A percentile compares a stretch with the other conserved stretches of the same genome.
phyloP scores from a whole-genome alignment of 2,329 filamentous ascomycete genomes.

The Rhinocladiella similis region DNA sequence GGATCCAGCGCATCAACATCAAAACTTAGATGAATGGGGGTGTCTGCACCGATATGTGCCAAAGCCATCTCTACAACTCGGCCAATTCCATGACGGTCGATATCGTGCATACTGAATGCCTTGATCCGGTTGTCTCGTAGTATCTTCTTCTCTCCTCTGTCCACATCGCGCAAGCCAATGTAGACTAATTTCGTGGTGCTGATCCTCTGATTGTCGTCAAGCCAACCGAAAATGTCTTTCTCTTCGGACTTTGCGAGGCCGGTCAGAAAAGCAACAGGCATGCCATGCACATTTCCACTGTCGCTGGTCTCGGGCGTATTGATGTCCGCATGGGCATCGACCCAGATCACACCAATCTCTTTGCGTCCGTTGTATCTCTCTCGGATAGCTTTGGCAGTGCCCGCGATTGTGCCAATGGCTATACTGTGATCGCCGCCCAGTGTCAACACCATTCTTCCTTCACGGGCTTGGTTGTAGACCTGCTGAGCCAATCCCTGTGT shows the following conservation, averaged over 20 bases:
- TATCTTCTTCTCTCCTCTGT: constrained; percentile 90
- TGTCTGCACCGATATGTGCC: constrained; percentile 89
- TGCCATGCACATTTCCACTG: constrained; percentile 94
- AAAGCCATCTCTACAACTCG: constrained; percentile 98
- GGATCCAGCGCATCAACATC: constrained; percentile 96
- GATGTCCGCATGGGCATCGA: constrained; percentile 97
- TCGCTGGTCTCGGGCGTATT: constrained; percentile 89
- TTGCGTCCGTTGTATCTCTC: constrained; percentile 68
- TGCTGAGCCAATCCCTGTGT: constrained; percentile 77
- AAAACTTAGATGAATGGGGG: constrained; percentile 94
- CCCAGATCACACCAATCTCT: constrained; percentile 96
- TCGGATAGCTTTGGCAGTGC: constrained; percentile 79
- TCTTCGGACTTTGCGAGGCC: constrained; percentile 76
- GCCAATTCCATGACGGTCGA: constrained; percentile 93
- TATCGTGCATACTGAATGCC: constrained; percentile 98
- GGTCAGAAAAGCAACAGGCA: constrained; percentile 91
- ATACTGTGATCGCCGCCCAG: constrained; percentile 96
- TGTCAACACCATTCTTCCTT: constrained; percentile 86
- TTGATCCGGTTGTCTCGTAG: constrained; percentile 85
- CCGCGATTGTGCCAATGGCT: constrained; percentile 88
- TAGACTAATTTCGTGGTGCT: constrained; percentile 88
- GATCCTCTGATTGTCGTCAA: constrained; percentile 59
- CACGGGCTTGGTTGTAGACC: constrained; percentile 80
- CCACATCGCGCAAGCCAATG: constrained; percentile 91
- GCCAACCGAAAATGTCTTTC: constrained; percentile 85